Base-by-base conservation (phyloP, 306 rosid species). In the Argentina anserina region DNA sequence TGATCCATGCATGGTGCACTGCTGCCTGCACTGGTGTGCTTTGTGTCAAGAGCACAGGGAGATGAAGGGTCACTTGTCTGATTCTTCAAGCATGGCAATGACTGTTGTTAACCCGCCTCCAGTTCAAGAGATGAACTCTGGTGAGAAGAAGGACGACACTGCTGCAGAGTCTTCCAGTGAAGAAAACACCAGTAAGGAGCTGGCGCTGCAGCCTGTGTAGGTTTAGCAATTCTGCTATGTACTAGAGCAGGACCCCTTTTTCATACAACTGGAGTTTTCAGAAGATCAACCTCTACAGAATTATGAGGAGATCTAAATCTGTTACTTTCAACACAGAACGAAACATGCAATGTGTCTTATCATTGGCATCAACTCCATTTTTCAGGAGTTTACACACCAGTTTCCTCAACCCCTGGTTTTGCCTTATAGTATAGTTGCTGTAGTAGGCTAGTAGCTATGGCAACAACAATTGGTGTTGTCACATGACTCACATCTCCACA, bases 1-100 rank as follows among this genome's bases (percentile, higher is more conserved):
- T 79, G 90, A 86, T 66, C 88, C 88, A 29, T 86, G 90, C 84
- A 63, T 86, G 74, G 90, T 86, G 82, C 87, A 81, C 70, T 86
- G 86, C 72, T 76, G 84, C 77, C 11, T 86, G 81, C 87, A 86
- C 70, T 83, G 83, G 88, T 86, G 88, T 71, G 86, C 86, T 59
- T 45, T 86, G 61, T 86, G 90, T 72, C 88, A 86, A 59, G 90
- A 86, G 67, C 81, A 86, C 73, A 75, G 90, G 71, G 88, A 86
- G 71, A 79, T 84, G 86, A 83, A 43, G 80, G 84, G 81, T 72
- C 87, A 84, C 78, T 72, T 86, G 21, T 81, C 84, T 0, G 81
- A 81, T 15, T 62, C 76, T 47, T 28, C 67, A 9, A 53, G 46
- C 67, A 50, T 72, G 11, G 43, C 46, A n/a, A 79, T 71, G 71